A percentile compares a stretch with the other conserved stretches of the same genome.
These are phyloP conservation scores for Psilocybe tampanensis DNA, from an alignment of 768 basidiomycete genomes.

Conservation along the genomic window DNA sequence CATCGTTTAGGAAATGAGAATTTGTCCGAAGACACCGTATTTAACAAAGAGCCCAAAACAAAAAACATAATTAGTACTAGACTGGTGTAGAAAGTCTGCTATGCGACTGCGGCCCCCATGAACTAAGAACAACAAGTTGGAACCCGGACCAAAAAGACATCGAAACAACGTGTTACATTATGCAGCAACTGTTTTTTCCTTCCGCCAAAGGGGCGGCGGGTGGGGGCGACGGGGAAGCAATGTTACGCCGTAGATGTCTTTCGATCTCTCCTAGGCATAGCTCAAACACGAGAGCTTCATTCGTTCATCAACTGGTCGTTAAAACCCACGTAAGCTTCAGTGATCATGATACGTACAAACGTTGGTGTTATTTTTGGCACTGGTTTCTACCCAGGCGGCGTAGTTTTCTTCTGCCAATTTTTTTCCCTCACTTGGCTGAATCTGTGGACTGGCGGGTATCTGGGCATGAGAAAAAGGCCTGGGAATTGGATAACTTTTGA, in stretches of 20 bases:
- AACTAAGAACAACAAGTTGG: too few relatives aligned
- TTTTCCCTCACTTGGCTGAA: constrained; percentile 66
- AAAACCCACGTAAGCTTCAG: neutral
- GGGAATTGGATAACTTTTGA: constrained; percentile 12
- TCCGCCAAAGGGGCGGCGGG: constrained; percentile 26
- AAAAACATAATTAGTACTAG: too few relatives aligned
- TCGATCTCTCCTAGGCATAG: constrained; percentile 80
- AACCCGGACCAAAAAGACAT: too few relatives aligned
- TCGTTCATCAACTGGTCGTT: neutral
- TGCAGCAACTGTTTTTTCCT: constrained; percentile 45
- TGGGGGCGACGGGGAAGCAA: constrained; percentile 39
- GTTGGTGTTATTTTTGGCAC: constrained; percentile 80
- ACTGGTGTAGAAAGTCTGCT: too few relatives aligned
- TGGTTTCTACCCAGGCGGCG: constrained; percentile 84
- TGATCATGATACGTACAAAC: constrained; percentile 74
- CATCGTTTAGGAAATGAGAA: too few relatives aligned
- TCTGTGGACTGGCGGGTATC: constrained; percentile 60
- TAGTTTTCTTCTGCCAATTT: constrained; percentile 68
- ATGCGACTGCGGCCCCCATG: too few relatives aligned
- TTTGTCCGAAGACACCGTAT: too few relatives aligned
- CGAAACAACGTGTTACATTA: constrained; percentile 59
- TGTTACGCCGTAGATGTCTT: constrained; percentile 46
- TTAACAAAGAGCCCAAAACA: too few relatives aligned
- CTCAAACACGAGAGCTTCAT: constrained; percentile 74
- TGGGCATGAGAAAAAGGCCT: too few relatives aligned